A percentile compares a stretch with the other conserved stretches of the same genome.
Evolutionary conservation across 2,329 filamentous ascomycete genomes (phyloP).

Genomic region (Meredithiella fracta): DNA sequence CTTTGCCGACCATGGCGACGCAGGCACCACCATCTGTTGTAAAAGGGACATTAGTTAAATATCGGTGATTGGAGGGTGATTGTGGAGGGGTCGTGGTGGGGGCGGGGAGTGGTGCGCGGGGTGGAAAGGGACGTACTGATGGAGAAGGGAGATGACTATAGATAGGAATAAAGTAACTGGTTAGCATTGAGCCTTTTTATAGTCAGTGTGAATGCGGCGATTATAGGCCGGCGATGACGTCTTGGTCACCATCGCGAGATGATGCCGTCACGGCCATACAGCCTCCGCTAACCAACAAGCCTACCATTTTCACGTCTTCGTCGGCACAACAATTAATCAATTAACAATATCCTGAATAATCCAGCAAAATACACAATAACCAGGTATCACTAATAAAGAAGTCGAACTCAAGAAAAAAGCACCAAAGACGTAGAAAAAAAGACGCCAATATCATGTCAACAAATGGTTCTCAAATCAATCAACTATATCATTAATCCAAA

Average conservation of each 20-base stretch:
- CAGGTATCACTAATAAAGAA: too few species aligned
- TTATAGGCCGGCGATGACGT: background rate
- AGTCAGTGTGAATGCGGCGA: background rate
- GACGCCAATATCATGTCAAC: background rate
- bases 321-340: too few species aligned
- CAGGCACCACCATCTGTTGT: slow-evolving; percentile 66
- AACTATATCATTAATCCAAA: background rate
- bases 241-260: background rate
- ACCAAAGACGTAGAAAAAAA: too few species aligned
- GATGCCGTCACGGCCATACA: background rate
- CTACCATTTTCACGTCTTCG: too few species aligned
- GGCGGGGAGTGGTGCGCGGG: slow-evolving; percentile 6
- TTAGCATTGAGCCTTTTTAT: slow-evolving; percentile 19
- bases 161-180: slow-evolving; percentile 6
- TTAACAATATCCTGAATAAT: too few species aligned
- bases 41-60: slow-evolving; percentile 8
- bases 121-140: slow-evolving; percentile 52
- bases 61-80: background rate
- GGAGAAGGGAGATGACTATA: slow-evolving; percentile 75
- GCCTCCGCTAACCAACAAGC: background rate
- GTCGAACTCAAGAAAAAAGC: background rate
- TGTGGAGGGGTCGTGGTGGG: slow-evolving; percentile 7
- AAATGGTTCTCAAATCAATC: background rate
- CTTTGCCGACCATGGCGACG: slow-evolving; percentile 98
- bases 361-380: too few species aligned